Evolutionary conservation across 1,139 yeast genomes (phyloP).

Genomic region (Insectozyma bohioensis): DNA sequence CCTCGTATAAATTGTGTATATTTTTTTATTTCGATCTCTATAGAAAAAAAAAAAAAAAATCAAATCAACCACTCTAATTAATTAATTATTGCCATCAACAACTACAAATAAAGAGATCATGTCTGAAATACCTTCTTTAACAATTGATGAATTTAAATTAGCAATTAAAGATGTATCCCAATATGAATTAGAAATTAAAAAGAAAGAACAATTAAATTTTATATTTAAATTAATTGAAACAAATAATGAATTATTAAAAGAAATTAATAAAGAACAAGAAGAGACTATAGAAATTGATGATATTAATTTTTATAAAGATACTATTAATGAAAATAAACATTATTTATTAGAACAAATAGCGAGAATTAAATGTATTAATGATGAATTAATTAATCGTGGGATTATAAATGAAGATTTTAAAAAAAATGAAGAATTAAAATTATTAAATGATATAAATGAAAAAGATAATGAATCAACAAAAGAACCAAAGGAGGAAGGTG

Average conservation of each 20-base stretch:
- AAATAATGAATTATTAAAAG: constrained; percentile 28
- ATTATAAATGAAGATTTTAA: constrained; percentile 14
- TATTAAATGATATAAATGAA: constrained; percentile 9
- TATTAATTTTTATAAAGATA: constrained; percentile 25
- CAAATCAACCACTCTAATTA: too few relatives aligned
- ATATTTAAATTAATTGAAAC: constrained; percentile 30
- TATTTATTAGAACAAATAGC: constrained; percentile 31
- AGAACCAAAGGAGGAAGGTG: constrained; percentile 13
- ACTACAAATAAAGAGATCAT: constrained; percentile 2
- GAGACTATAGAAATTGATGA: constrained; percentile 21
- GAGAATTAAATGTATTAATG: constrained; percentile 22
- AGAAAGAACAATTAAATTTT: constrained; percentile 12
- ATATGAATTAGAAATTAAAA: constrained; percentile 13
- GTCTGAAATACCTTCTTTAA: constrained; percentile 8
- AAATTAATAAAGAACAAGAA: constrained; percentile 19
- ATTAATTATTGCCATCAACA: too few relatives aligned
- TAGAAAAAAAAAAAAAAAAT: too few relatives aligned
- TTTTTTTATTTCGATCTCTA: too few relatives aligned
- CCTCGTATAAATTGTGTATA: too few relatives aligned
- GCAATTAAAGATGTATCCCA: constrained; percentile 31
- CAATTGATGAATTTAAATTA: constrained; percentile 19
- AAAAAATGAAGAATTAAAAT: constrained; percentile 9
- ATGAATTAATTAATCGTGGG: constrained; percentile 31
- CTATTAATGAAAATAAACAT: constrained; percentile 33
- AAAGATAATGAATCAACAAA: constrained; percentile 6